These are phyloP conservation scores for Teratosphaeria epicoccoides DNA, from an alignment of 2,329 filamentous ascomycete species.

Conservation along the genomic window DNA sequence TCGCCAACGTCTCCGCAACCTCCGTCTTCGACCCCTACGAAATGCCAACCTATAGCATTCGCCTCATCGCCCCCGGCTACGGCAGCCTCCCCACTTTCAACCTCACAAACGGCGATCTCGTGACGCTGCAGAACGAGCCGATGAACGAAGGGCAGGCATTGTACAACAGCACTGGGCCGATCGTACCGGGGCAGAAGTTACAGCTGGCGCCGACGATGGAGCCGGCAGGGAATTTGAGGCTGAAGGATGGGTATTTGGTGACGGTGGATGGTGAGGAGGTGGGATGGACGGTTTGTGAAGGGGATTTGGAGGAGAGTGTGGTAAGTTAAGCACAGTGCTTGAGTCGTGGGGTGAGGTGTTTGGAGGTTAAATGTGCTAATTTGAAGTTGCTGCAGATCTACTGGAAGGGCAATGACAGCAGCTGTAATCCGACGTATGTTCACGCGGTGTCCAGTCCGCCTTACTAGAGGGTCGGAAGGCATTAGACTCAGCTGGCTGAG, in stretches of 20 bases:
- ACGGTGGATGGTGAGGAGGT: constrained; percentile 26
- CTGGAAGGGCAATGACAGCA: constrained; percentile 28
- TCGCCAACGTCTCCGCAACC: constrained; percentile 28
- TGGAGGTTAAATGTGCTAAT: neutral
- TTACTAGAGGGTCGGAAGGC: constrained; percentile 21
- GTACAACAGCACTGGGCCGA: constrained; percentile 25
- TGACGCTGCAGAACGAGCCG: constrained; percentile 21
- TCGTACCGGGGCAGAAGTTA: constrained; percentile 21
- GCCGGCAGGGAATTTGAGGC: constrained; percentile 24
- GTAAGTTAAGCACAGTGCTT: constrained; percentile 17
- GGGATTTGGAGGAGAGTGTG: constrained; percentile 22
- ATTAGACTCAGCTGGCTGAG: too few species aligned
- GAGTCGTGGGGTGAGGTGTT: neutral
- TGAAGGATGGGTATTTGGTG: constrained; percentile 29
- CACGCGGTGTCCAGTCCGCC: constrained; percentile 30
- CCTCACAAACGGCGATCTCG: constrained; percentile 24
- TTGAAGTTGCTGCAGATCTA: constrained; percentile 17
- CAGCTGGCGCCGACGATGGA: constrained; percentile 25
- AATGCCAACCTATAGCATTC: constrained; percentile 26
- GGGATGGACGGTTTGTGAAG: constrained; percentile 32
- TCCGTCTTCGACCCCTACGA: constrained; percentile 31
- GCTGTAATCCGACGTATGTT: constrained; percentile 28
- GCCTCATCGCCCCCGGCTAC: constrained; percentile 30
- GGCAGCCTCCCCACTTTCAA: constrained; percentile 30
- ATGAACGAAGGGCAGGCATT: constrained; percentile 19